Base-by-base conservation (phyloP, 2,329 filamentous ascomycete genomes). In the Alternaria postmessia region DNA sequence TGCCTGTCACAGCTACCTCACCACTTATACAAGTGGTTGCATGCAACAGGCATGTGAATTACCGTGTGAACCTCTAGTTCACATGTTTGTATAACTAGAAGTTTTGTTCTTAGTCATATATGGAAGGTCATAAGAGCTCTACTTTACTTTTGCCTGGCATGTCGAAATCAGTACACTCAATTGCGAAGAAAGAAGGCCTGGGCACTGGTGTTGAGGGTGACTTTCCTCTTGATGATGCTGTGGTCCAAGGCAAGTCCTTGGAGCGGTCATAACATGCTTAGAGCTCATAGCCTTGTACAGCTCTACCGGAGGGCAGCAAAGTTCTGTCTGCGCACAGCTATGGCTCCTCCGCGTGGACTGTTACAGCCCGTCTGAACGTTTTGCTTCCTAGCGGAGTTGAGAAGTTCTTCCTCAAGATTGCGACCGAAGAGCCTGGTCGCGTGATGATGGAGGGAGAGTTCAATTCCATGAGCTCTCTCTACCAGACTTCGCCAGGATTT, bases 21-120 rank as follows among this genome's bases (percentile, higher is more conserved):
- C 28, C 28, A 30, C 28, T 30, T 0, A 30, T 8, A 30, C 28
- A 0, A 0, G 28, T 30, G 28, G 0, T 11, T 30, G 28, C 28
- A 30, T 30, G 3, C 0, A 11, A 11, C 4, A 11, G 28, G 0
- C 28, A 30, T 0, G 28, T 30, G 28, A 30, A 0, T 30, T 12
- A 30, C 0, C 8, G 0, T 30, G 11, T 0, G 8, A 12, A 11
- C 28, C 5, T 12, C 0, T 12, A 9, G 28, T 30, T 30, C 9
- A 30, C 28, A 11, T 12, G 11, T 30, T 30, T 11, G 28, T 30
- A 30, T 30, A 5, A 30, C 28, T 0, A 30, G 8, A 12, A 30
- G 28, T 0, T 30, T 2, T 30, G 28, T 0, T 30, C 28, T 30
- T 11, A 30, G 28, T 30, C 28, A 12, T 0, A 12, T 5, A 30